Base-by-base conservation (phyloP, 106 monocot genomes). In the Phalaenopsis equestris region DNA sequence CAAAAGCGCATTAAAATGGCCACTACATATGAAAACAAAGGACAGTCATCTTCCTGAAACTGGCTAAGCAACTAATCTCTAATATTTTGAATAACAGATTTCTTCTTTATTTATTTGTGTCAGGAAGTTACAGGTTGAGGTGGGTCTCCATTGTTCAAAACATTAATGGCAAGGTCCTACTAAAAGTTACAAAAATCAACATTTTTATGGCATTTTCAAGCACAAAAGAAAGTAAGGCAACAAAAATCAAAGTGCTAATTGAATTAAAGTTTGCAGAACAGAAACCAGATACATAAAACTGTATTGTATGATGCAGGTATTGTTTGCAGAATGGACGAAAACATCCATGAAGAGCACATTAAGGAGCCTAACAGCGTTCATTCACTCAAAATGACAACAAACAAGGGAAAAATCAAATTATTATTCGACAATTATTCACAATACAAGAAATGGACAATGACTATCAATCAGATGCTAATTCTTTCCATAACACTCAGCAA, bases 391-490 rank as follows among this genome's bases (percentile, higher is more conserved):
- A 78, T 91, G 79, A 79, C 78, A 55, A 93, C 93, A 75, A 93
- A 80, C 77, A 81, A 78, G 48, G 89, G 93, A n/a, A 82, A 81
- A 68, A 84, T 91, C 24, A 73, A 87, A 67, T 84, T 93, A 49
- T 83, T 82, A 73, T 76, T 83, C 14, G 58, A 84, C 52, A 83
- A 91, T 19, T 79, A 81, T 72, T 72, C 56, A 19, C 48, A 76
- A 76, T 86, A 89, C 84, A 91, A 77, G 84, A 87, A 82, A 80
- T 93, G 93, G 93, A 82, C 79, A 45, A 77, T 72, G 41, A 87
- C 86, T 55, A 86, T 93, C 55, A 86, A 87, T 68, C 91, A 87
- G 41, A 91, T 93, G 93, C 81, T 91, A 72, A 87, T 81, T 82
- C 74, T 86, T 36, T 87, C 93, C 52, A 87, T 80, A 82, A 81